Base-by-base conservation (phyloP, 306 rosid species). In the Corylus heterophylla region DNA sequence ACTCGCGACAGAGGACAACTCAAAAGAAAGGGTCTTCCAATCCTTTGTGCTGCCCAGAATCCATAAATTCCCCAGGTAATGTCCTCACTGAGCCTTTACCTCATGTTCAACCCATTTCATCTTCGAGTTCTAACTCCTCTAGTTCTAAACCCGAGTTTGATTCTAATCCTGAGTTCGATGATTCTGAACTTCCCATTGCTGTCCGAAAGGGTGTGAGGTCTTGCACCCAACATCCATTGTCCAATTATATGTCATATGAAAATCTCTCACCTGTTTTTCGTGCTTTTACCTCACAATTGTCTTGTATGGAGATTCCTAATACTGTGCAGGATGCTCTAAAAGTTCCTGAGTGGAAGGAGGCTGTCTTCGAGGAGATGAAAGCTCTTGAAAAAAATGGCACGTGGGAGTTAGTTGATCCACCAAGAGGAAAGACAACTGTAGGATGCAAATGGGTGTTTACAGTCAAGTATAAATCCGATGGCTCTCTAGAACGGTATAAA, bases 371-470 rank as follows among this genome's bases (percentile, higher is more conserved):
- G 42, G 72, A 68, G 48, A 68, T 31, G 49, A 68, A 31, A 8
- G 49, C 72, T 12, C 72, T 68, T 67, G 20, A 37, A 68, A 68
- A n/a, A 14, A 31, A 37, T 31, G 48, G 48, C 48, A 39, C 25
- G 35, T 68, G 48, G n/a, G 70, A 64, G 31, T 4, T 64, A 64
- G 47, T 63, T 63, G 17, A 64, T 64, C 31, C 27, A 22, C 70
- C 70, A 1, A 63, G 69, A 29, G 45, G 31, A 6, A 63, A 63
- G 45, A 63, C 10, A 12, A 63, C 6, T 12, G 37, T 63, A 31
- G 42, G 70, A 37, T 64, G 70, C 70, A 64, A 64, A 64, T 64
- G 70, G 70, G 70, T 64, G 11, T 64, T 64, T 31, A 64, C 39
- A 64, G 17, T 64, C 11, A 64, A 64, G 31, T 64, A 31, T 64